These are phyloP conservation scores for Pseudogymnoascus sp. DNA, from an alignment of 2,329 filamentous ascomycete species.

Conservation along the genomic window DNA sequence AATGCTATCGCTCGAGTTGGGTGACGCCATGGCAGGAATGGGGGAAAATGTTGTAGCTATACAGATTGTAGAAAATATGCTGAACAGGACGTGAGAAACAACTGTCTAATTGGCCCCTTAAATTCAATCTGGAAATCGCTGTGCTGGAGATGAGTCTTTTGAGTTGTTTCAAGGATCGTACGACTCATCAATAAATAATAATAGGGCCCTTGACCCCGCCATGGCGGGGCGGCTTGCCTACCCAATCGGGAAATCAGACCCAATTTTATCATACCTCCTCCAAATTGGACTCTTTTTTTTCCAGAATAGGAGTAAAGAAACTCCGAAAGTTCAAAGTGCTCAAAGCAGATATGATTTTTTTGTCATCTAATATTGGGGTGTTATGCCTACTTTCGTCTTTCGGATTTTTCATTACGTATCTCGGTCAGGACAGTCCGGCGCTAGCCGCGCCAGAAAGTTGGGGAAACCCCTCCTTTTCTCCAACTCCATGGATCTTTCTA, in stretches of 20 bases:
- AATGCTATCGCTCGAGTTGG: conserved; percentile 6
- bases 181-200: background rate
- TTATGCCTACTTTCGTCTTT: background rate
- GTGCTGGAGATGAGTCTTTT: background rate
- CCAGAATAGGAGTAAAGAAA: background rate
- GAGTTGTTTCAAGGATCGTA: conserved; percentile 9
- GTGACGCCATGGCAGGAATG: background rate
- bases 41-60: background rate
- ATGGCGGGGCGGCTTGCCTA: conserved; percentile 1
- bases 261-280: background rate
- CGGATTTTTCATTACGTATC: background rate
- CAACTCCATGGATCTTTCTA: background rate
- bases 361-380: background rate
- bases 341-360: background rate
- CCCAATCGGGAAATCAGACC: conserved; percentile 1
- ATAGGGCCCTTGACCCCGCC: background rate
- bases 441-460: background rate
- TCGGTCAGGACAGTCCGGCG: background rate
- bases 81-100: background rate
- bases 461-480: background rate
- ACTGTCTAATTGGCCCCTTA: background rate
- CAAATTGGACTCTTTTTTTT: background rate
- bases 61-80: background rate
- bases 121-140: background rate
- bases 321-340: background rate